Evolutionary conservation across 768 basidiomycete genomes (phyloP).

Genomic region (Piloderma croceum): DNA sequence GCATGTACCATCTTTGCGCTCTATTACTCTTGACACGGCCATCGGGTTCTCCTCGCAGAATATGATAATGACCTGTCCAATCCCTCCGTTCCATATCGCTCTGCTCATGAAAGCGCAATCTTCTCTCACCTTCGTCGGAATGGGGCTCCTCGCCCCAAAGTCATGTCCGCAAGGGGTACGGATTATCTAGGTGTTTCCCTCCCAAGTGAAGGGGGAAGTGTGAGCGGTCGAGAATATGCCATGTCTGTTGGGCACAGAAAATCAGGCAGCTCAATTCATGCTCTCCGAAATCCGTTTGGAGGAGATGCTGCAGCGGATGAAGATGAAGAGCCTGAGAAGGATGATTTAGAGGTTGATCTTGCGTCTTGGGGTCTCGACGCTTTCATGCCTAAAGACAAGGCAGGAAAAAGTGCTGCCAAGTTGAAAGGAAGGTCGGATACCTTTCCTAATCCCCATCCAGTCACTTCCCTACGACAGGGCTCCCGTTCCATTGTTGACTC

Average conservation of each 20-base stretch:
- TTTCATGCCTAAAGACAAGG: slow-evolving; percentile 67
- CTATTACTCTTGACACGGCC: slow-evolving; percentile 1
- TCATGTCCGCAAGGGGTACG: slow-evolving; percentile 42
- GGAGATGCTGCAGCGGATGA: slow-evolving; percentile 54
- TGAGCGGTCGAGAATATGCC: slow-evolving; percentile 42
- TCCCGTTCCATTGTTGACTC: slow-evolving; percentile 55
- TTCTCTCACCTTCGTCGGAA: slow-evolving; percentile 70
- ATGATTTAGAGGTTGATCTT: slow-evolving; percentile 66
- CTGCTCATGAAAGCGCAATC: slow-evolving; percentile 80
- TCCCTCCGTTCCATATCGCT: slow-evolving; percentile 52
- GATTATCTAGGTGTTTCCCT: slow-evolving; percentile 66
- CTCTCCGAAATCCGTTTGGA: slow-evolving; percentile 70
- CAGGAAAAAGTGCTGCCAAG: slow-evolving; percentile 21
- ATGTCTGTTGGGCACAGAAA: slow-evolving; percentile 42
- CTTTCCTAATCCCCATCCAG: slow-evolving; percentile 42
- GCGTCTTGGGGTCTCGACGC: slow-evolving; percentile 81
- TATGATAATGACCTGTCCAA: slow-evolving; percentile 85
- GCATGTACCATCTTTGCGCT: slow-evolving; percentile 14
- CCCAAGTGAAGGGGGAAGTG: slow-evolving; percentile 53
- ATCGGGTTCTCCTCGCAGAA: slow-evolving; percentile 40
- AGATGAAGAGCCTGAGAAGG: slow-evolving; percentile 43
- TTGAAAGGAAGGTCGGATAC: slow-evolving; percentile 31
- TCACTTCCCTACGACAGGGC: slow-evolving; percentile 37
- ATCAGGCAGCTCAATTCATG: slow-evolving; percentile 54
- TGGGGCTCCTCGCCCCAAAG: slow-evolving; percentile 40